Evolutionary conservation across 495 filamentous ascomycete species (phyloP).

Genomic region (Trypethelium eluteriae): DNA sequence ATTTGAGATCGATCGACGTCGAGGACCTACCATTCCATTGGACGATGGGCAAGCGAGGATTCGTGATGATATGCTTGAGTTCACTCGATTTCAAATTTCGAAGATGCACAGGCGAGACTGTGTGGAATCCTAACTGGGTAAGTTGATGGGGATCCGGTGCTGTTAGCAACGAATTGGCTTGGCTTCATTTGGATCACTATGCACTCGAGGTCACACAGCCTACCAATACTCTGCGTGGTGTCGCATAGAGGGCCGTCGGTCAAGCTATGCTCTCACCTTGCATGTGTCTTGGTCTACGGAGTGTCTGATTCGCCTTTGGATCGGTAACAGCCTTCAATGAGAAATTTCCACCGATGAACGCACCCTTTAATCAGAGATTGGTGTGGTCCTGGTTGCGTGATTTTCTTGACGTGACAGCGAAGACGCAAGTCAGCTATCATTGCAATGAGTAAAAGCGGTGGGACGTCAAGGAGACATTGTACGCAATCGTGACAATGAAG

Average conservation of each 20-base stretch:
- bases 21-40: neutral
- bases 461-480: neutral
- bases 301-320: too few relatives aligned
- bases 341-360: neutral
- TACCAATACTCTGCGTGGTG: neutral
- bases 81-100: neutral
- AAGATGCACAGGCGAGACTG: neutral
- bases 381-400: neutral
- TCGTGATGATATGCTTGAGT: neutral
- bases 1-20: neutral
- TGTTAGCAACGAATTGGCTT: neutral
- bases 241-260: neutral
- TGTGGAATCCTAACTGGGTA: neutral
- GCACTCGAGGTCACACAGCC: neutral
- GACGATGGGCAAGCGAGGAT: neutral
- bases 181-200: neutral
- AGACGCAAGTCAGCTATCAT: neutral
- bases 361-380: neutral
- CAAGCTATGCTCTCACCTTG: too few relatives aligned
- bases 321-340: neutral
- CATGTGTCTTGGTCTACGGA: too few relatives aligned
- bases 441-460: neutral
- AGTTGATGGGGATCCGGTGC: neutral
- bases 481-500: too few relatives aligned
- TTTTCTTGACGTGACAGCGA: neutral